Conservation (phyloP, 2,329 filamentous ascomycete genomes). For the Cordyceps cateniannulata region DNA sequence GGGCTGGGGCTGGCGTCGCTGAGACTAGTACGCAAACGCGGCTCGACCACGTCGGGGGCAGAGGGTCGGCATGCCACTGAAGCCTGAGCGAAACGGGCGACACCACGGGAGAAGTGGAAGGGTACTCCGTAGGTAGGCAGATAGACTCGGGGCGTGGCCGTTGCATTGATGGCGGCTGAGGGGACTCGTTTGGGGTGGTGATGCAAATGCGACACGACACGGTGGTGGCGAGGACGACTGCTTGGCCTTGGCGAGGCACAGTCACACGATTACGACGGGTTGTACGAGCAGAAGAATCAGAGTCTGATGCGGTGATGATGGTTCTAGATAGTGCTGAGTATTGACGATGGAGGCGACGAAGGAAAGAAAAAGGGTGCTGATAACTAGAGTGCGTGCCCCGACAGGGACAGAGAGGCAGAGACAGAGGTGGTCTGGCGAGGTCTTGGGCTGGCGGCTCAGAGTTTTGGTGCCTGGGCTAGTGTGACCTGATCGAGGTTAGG, state of each 20-base stretch:
- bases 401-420: not conserved
- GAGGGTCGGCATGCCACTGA: not conserved
- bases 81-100: not conserved
- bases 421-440: not conserved
- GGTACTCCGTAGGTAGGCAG: no score
- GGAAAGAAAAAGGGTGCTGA: not conserved
- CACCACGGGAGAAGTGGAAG: not conserved
- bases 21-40: not conserved
- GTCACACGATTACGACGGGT: no score
- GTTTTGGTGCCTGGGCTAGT: conserved; percentile 12
- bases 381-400: no score
- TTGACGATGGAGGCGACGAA: not conserved
- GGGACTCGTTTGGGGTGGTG: no score
- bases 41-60: not conserved
- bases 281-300: not conserved
- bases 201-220: no score
- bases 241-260: not conserved
- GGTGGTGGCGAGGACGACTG: no score
- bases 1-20: not conserved
- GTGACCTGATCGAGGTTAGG: not conserved
- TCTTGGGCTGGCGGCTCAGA: not conserved
- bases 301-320: no score
- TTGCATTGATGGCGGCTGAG: no score
- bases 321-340: no score
- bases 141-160: not conserved